These are phyloP conservation scores for Phialophora chinensis DNA, from an alignment of 2,329 filamentous ascomycete species.

Conservation along the genomic window DNA sequence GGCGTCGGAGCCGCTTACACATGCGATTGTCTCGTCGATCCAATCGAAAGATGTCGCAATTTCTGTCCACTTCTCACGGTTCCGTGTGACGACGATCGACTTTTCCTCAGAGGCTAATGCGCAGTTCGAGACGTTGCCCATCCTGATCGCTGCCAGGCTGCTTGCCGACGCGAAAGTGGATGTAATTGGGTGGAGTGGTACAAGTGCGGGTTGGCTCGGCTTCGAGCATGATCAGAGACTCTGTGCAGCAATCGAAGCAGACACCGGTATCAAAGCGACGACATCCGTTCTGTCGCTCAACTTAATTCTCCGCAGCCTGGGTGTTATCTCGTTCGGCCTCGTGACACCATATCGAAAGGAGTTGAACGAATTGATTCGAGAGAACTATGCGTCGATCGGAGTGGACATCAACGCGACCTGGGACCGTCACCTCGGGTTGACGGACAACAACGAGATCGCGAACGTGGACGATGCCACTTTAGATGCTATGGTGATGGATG, in stretches of 20 bases:
- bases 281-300: conserved; percentile 53
- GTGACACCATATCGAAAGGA: conserved; percentile 53
- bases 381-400: conserved; percentile 41
- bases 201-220: conserved; percentile 48
- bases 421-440: conserved; percentile 46
- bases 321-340: conserved; percentile 44
- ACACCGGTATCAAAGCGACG: conserved; percentile 48
- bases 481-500: conserved; percentile 27
- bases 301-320: conserved; percentile 42
- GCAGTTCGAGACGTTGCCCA: conserved; percentile 43
- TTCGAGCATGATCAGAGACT: conserved; percentile 51
- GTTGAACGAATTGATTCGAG: conserved; percentile 51
- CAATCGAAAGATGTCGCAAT: conserved; percentile 41
- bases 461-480: conserved; percentile 43
- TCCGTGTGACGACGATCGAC: conserved; percentile 50
- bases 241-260: conserved; percentile 47
- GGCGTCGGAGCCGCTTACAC: conserved; percentile 51
- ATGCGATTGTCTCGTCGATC: conserved; percentile 42
- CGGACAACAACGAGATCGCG: conserved; percentile 50
- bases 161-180: conserved; percentile 49
- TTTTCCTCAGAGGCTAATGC: conserved; percentile 44
- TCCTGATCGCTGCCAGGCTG: conserved; percentile 45
- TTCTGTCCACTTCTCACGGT: conserved; percentile 53
- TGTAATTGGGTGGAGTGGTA: conserved; percentile 50
- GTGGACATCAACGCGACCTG: conserved; percentile 17